Conservation (phyloP, 2,329 filamentous ascomycete genomes). For the Scedosporium apiospermum region DNA sequence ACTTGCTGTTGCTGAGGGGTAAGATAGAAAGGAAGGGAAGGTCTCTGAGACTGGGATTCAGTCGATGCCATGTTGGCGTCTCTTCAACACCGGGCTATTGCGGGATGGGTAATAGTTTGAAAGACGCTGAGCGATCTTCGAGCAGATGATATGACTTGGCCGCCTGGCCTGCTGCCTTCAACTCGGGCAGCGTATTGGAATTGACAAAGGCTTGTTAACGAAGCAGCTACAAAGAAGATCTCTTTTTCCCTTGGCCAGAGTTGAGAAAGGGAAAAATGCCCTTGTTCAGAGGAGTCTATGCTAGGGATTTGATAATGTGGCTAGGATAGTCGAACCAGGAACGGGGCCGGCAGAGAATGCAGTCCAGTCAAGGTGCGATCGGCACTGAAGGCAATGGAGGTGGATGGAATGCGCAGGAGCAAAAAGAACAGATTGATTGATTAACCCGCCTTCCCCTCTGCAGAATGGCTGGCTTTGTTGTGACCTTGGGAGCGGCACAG, state of each 20-base stretch:
- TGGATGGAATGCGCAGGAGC: background rate
- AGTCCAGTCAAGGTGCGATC: background rate
- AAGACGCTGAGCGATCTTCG: constrained; percentile 2
- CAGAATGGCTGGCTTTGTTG: background rate
- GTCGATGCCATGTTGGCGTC: constrained; percentile 39
- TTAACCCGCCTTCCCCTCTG: background rate
- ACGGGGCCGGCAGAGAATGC: background rate
- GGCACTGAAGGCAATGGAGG: constrained; percentile 3
- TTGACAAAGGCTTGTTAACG: background rate
- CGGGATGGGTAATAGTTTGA: constrained; percentile 6
- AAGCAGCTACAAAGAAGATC: background rate
- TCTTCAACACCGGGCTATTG: constrained; percentile 6
- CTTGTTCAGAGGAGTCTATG: no score
- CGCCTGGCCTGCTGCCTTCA: background rate
- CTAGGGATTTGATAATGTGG: no score
- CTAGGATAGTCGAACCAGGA: background rate
- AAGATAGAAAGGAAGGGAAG: constrained; percentile 51
- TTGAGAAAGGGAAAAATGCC: background rate
- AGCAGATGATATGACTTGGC: background rate
- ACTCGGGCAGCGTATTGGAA: background rate
- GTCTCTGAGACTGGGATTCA: constrained; percentile 25
- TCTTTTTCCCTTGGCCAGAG: background rate
- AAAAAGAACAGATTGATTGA: background rate
- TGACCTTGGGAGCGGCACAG: background rate
- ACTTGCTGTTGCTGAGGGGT: constrained; percentile 70